Base-by-base conservation (phyloP, 495 filamentous ascomycete species). In the Mycothermus thermophilus region DNA sequence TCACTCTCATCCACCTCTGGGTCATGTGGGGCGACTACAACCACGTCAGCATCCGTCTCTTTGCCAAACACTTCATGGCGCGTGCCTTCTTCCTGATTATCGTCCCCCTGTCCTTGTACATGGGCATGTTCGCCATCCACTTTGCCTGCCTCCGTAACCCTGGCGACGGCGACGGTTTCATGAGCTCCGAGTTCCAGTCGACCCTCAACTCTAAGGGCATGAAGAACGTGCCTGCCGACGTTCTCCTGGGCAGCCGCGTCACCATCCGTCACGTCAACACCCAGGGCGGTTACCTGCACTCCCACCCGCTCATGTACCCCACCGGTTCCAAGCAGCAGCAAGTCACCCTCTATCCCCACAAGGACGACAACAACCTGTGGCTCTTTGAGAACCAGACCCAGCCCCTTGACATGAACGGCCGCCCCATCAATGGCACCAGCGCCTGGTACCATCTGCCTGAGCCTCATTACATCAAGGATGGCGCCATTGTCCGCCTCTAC, bases 161-260 rank as follows among this genome's bases (percentile, higher is more conserved):
- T 6, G 90, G 90, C 32, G 90, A 97, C 15, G 90, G 90, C 28
- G 90, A 97, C 55, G 90, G 90, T 34, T 97, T 97, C 68, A 97
- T 97, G 90, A 93, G 84, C 42, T 93, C 87, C 21, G 92, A 97
- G 55, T 97, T 97, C 64, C 92, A 96, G 58, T 83, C 92, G 15
- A 97, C 90, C 2, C 65, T 97, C 38, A 97, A 95, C 58, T 87
- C 79, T 27, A 96, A 96, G 62, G 74, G 67, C 22, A 97, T 97
- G 90, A 75, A 83, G 53, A 86, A 92, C 53, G 86, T 94, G 12
- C 78, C 90, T 0, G 90, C 82, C 3, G 87, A 97, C 59, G 76
- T 97, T 40, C 77, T 80, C 17, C 80, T 85, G 50, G 90, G 90
- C 27, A 90, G 83, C 48, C 76, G 81, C 27, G 67, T 97, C 45